Evolutionary conservation across 345 rosid species (phyloP).

Genomic region (Boechera retrofracta): DNA sequence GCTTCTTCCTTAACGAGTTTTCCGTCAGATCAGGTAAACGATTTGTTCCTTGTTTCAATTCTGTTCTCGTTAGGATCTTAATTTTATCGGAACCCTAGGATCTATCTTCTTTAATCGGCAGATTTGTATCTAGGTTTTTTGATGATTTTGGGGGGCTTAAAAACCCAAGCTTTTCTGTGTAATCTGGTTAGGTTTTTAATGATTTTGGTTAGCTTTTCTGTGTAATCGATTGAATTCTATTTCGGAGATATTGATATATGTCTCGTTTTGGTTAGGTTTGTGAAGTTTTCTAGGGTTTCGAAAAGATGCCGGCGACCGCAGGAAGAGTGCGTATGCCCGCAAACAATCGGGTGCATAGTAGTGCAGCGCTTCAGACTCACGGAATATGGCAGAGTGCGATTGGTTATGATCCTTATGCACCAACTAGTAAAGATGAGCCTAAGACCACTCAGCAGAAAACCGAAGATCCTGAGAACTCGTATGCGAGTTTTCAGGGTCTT

Average conservation of each 20-base stretch:
- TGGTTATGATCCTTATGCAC: constrained; percentile 96
- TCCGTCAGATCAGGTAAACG: constrained; percentile 30
- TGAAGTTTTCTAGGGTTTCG: constrained; percentile 24
- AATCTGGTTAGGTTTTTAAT: background rate
- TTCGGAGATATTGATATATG: background rate
- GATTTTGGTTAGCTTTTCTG: background rate
- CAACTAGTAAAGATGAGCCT: constrained; percentile 71
- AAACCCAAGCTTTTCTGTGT: background rate
- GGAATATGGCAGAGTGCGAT: constrained; percentile 99
- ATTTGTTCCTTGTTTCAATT: background rate
- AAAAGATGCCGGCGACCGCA: constrained; percentile 99
- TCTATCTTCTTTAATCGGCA: background rate
- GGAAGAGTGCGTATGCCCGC: constrained; percentile 99
- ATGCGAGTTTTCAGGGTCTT: constrained; percentile 83
- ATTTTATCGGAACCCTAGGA: constrained; percentile 26
- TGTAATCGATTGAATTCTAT: background rate
- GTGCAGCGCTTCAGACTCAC: constrained; percentile 96
- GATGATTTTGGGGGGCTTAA: background rate
- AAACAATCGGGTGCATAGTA: constrained; percentile 97
- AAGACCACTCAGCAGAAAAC: constrained; percentile 54
- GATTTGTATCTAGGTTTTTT: constrained; percentile 5
- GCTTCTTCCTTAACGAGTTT: background rate
- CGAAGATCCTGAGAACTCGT: constrained; percentile 67
- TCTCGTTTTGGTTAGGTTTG: constrained; percentile 16
- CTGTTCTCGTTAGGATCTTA: background rate